Conservation (phyloP, 2,329 filamentous ascomycete genomes). For the Metarhizium humberi region DNA sequence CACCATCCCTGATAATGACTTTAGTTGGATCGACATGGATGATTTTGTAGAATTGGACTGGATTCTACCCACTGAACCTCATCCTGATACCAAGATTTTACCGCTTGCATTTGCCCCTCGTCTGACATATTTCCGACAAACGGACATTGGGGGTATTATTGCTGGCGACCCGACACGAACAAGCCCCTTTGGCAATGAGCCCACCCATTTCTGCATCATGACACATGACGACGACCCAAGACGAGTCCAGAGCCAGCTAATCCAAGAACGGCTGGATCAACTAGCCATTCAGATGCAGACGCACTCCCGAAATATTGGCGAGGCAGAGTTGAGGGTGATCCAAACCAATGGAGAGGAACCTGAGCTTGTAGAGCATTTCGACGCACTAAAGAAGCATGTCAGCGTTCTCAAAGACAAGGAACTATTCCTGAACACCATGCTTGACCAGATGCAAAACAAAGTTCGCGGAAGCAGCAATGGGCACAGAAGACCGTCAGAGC, state of each 20-base stretch:
- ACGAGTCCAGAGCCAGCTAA: constrained; percentile 76
- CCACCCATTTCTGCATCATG: constrained; percentile 94
- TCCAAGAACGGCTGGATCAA: constrained; percentile 69
- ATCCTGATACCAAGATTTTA: constrained; percentile 88
- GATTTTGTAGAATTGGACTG: constrained; percentile 98
- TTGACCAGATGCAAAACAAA: constrained; percentile 36
- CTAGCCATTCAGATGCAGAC: constrained; percentile 68
- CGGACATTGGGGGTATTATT: constrained; percentile 76
- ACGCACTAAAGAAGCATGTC: constrained; percentile 48
- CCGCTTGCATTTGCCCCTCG: constrained; percentile 89
- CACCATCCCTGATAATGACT: constrained; percentile 89
- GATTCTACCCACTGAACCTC: constrained; percentile 82
- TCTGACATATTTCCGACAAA: constrained; percentile 95
- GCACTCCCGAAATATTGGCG: constrained; percentile 63
- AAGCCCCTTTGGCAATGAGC: constrained; percentile 87
- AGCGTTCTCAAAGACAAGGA: constrained; percentile 48
- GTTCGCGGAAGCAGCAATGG: constrained; percentile 18
- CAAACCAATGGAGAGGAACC: constrained; percentile 39
- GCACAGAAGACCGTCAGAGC: constrained; percentile 23
- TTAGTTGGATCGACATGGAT: constrained; percentile 98
- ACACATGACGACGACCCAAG: constrained; percentile 82
- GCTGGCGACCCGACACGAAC: constrained; percentile 72
- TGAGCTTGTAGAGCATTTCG: constrained; percentile 47
- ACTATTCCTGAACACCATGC: constrained; percentile 48
- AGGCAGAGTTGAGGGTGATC: constrained; percentile 61